Conservation (phyloP, 192 early-diverging fungal species). For the Lobosporangium transversale region DNA sequence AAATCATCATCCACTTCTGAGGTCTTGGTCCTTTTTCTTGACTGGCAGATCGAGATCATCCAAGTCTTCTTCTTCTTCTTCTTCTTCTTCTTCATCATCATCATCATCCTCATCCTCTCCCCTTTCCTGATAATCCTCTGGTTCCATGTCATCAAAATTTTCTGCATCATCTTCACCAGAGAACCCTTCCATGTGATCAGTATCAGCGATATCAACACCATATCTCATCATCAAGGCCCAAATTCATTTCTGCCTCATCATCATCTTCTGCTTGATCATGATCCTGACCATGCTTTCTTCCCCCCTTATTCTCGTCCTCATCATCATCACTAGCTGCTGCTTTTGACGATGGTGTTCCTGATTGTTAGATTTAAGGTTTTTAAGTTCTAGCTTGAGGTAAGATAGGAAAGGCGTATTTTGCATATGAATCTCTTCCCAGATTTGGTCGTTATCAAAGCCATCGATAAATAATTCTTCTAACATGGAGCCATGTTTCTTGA, state of each 20-base stretch:
- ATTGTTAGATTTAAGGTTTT: slow-evolving; percentile 59
- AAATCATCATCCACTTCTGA: slow-evolving; percentile 93
- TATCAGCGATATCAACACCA: slow-evolving; percentile 51
- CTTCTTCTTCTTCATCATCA: slow-evolving; percentile 54
- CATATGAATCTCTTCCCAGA: slow-evolving; percentile 94
- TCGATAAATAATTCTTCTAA: slow-evolving; percentile 72
- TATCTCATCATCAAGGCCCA: slow-evolving; percentile 57
- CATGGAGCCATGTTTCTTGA: slow-evolving; percentile 52
- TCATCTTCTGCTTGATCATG: slow-evolving; percentile 55
- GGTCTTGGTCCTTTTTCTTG: slow-evolving; percentile 55
- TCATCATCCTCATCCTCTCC: slow-evolving; percentile 53
- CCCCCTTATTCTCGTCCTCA: slow-evolving; percentile 45
- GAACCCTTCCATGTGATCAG: slow-evolving; percentile 55
- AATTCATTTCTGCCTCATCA: slow-evolving; percentile 55
- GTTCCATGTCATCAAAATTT: too few relatives aligned
- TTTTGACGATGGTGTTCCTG: neutral
- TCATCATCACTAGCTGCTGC: neutral
- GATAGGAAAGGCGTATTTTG: slow-evolving; percentile 84
- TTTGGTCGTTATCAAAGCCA: slow-evolving; percentile 84
- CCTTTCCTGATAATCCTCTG: slow-evolving; percentile 25
- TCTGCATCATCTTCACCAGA: slow-evolving; percentile 42
- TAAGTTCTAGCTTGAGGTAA: slow-evolving; percentile 62
- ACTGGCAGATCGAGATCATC: slow-evolving; percentile 51
- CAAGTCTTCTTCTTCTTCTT: slow-evolving; percentile 54
- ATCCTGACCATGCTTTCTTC: slow-evolving; percentile 54